phyloP scores from a whole-genome alignment of 1,284 basidiomycete genomes.

The Naganishia albida region DNA sequence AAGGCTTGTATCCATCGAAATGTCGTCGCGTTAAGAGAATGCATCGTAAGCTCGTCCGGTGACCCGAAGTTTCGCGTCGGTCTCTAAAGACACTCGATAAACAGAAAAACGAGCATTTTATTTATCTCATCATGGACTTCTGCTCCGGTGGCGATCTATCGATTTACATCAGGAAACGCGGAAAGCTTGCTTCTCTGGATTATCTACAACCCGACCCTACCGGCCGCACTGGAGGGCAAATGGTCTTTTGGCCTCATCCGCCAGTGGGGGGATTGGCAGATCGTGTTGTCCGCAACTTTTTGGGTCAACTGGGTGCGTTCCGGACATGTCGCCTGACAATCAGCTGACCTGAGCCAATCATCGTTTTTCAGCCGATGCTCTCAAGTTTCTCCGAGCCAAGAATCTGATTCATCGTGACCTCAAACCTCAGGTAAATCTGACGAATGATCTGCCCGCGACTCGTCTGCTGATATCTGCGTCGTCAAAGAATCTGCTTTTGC shows the following conservation, averaged over 20 bases:
- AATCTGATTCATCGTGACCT: slow-evolving; percentile 96
- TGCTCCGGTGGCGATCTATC: slow-evolving; percentile 95
- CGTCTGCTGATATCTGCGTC: background rate
- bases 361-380: slow-evolving; percentile 68
- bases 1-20: slow-evolving; percentile 91
- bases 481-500: slow-evolving; percentile 79
- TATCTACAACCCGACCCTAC: slow-evolving; percentile 65
- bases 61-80: no score
- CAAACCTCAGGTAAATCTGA: slow-evolving; percentile 76
- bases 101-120: slow-evolving; percentile 86
- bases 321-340: slow-evolving; percentile 12
- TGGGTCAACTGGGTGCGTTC: slow-evolving; percentile 80
- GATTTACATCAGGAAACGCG: slow-evolving; percentile 92
- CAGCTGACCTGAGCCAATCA: background rate
- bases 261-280: slow-evolving; percentile 86
- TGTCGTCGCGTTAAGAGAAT: slow-evolving; percentile 89
- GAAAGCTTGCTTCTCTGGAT: slow-evolving; percentile 78
- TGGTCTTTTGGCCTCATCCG: slow-evolving; percentile 80
- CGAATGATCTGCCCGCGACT: background rate
- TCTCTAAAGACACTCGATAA: no score
- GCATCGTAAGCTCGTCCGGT: slow-evolving; percentile 63
- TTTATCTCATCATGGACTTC: slow-evolving; percentile 98
- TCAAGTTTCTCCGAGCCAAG: slow-evolving; percentile 84
- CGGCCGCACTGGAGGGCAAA: slow-evolving; percentile 54
- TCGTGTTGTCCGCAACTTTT: slow-evolving; percentile 85